Conservation (phyloP, 1,284 basidiomycete species). For the Stygiomarasmius scandens region DNA sequence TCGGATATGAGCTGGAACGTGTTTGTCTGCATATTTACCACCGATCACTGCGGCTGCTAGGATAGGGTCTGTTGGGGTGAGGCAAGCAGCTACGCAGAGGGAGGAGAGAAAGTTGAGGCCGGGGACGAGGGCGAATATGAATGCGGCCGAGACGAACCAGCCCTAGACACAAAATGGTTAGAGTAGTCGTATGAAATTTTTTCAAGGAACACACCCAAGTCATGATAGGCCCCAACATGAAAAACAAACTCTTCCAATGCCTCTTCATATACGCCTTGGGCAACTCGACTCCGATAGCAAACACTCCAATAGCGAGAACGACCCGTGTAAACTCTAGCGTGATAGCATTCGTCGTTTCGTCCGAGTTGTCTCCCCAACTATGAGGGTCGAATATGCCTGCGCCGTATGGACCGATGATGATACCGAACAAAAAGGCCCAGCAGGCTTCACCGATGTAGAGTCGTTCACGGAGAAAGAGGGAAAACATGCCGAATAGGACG, state of each 20-base stretch:
- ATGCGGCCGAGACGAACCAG: constrained; percentile 87
- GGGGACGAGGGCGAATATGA: constrained; percentile 90
- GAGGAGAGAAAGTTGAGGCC: constrained; percentile 85
- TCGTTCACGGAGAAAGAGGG: constrained; percentile 89
- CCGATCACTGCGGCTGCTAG: constrained; percentile 90
- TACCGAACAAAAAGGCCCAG: constrained; percentile 93
- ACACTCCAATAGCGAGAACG: constrained; percentile 95
- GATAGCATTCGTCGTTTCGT: constrained; percentile 66
- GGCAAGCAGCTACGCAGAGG: constrained; percentile 89
- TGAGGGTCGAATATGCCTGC: constrained; percentile 87
- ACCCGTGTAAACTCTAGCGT: constrained; percentile 94
- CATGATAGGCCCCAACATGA: constrained; percentile 90
- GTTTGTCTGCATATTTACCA: constrained; percentile 98
- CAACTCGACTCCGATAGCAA: constrained; percentile 95
- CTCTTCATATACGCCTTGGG: constrained; percentile 91
- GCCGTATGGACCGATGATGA: constrained; percentile 88
- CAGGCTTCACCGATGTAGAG: constrained; percentile 97
- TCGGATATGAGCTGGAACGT: constrained; percentile 92
- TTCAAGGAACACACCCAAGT: constrained; percentile 63
- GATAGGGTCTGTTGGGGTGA: constrained; percentile 97
- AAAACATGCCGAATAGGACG: constrained; percentile 91
- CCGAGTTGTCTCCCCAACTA: constrained; percentile 69
- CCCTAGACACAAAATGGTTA: constrained; percentile 53
- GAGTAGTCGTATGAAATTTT: neutral
- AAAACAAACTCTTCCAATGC: constrained; percentile 89